Conservation (phyloP, 192 early-diverging fungal species). For the Physocladia obscura region DNA sequence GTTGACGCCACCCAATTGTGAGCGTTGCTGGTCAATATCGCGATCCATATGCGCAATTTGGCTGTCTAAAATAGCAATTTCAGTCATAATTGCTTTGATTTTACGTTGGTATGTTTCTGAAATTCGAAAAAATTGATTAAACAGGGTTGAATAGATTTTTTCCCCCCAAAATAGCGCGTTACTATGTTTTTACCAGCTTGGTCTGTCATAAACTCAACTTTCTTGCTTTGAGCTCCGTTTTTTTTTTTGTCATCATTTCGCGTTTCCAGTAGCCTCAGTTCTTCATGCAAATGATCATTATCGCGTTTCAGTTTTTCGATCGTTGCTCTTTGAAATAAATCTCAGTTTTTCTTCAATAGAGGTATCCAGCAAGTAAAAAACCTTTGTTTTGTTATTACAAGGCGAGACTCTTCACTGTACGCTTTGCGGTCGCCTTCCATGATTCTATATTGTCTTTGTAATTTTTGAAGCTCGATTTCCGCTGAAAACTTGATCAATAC, state of each 20-base stretch:
- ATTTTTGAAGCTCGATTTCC: slow-evolving; percentile 56
- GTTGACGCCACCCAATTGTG: slow-evolving; percentile 54
- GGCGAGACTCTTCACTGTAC: slow-evolving; percentile 56
- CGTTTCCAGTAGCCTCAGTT: slow-evolving; percentile 49
- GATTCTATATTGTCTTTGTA: slow-evolving; percentile 57
- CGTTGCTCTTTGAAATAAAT: slow-evolving; percentile 43
- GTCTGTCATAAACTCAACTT: slow-evolving; percentile 52
- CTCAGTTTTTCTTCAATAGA: slow-evolving; percentile 43
- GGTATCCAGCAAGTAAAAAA: slow-evolving; percentile 6
- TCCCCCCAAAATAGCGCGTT: too few species aligned
- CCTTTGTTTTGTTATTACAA: slow-evolving; percentile 58
- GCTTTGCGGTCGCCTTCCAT: slow-evolving; percentile 63
- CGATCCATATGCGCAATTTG: slow-evolving; percentile 35
- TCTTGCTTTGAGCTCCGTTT: slow-evolving; percentile 50
- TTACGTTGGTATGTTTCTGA: slow-evolving; percentile 45
- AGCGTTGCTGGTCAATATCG: slow-evolving; percentile 51
- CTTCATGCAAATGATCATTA: slow-evolving; percentile 50
- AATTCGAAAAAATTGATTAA: not conserved
- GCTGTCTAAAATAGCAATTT: slow-evolving; percentile 40
- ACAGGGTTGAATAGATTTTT: too few species aligned
- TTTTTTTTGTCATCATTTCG: slow-evolving; percentile 45
- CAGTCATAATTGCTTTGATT: slow-evolving; percentile 38
- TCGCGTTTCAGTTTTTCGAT: slow-evolving; percentile 56
- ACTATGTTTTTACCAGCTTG: slow-evolving; percentile 43
- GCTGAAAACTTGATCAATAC: slow-evolving; percentile 28